A percentile compares a stretch with the other conserved stretches of the same genome.
phyloP scores from a whole-genome alignment of 2,329 filamentous ascomycete species.

The Penicillium hordei region DNA sequence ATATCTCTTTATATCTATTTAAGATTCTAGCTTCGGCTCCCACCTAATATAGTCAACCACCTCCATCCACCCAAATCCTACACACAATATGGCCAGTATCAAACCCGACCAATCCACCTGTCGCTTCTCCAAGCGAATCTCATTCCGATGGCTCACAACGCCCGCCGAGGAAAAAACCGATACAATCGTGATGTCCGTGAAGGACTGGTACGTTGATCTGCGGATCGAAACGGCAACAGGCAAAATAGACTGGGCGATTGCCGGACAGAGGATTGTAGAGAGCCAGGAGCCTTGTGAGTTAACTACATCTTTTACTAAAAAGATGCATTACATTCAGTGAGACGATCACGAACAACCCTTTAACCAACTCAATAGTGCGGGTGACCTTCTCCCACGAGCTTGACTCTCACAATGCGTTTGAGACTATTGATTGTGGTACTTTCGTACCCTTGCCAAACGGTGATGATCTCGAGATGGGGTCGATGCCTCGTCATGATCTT shows the following conservation, averaged over 20 bases:
- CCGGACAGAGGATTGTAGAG: slow-evolving; percentile 42
- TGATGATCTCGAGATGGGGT: slow-evolving; percentile 42
- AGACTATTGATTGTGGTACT: slow-evolving; percentile 36
- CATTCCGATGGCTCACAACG: slow-evolving; percentile 46
- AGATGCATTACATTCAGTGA: background rate
- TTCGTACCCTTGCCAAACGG: slow-evolving; percentile 43
- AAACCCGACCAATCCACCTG: slow-evolving; percentile 11
- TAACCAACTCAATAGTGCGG: slow-evolving; percentile 23
- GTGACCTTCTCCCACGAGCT: slow-evolving; percentile 42
- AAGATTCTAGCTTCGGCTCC: background rate
- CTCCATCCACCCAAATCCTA: too few species aligned
- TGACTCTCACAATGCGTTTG: slow-evolving; percentile 40
- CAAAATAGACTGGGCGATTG: slow-evolving; percentile 47
- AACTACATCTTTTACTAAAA: too few species aligned
- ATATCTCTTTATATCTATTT: background rate
- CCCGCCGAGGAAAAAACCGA: slow-evolving; percentile 45
- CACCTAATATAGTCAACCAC: background rate
- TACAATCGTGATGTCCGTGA: slow-evolving; percentile 45
- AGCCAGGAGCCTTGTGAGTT: slow-evolving; percentile 37
- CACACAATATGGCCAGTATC: slow-evolving; percentile 11
- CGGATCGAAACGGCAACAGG: slow-evolving; percentile 39
- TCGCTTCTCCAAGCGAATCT: slow-evolving; percentile 43
- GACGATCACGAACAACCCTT: background rate
- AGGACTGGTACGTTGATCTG: slow-evolving; percentile 47
- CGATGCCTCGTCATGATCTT: slow-evolving; percentile 40